Evolutionary conservation across 768 basidiomycete species (phyloP).

Genomic region (Tricholoma sp.): DNA sequence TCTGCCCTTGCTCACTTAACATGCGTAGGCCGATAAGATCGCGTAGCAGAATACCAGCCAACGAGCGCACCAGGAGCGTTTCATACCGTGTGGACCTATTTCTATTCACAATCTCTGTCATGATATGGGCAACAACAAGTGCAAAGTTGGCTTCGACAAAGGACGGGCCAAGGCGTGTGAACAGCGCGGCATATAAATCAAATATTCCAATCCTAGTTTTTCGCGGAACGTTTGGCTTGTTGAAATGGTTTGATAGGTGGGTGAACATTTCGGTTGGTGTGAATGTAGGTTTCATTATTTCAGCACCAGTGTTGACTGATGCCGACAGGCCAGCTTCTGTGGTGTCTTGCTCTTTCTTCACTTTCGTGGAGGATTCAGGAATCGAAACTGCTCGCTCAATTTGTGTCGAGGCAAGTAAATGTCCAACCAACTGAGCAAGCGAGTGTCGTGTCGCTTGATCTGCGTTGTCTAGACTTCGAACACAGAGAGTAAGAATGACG

Average conservation of each 20-base stretch:
- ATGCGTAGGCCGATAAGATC: constrained; percentile 86
- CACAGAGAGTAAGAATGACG: constrained; percentile 55
- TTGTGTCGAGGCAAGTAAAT: constrained; percentile 82
- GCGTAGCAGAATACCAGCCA: constrained; percentile 73
- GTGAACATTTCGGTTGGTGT: constrained; percentile 74
- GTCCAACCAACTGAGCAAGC: constrained; percentile 75
- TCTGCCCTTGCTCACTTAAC: constrained; percentile 92
- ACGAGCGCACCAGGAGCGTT: constrained; percentile 58
- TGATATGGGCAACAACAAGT: constrained; percentile 71
- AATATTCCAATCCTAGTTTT: constrained; percentile 81
- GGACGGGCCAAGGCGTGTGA: constrained; percentile 64
- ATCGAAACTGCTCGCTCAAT: constrained; percentile 46
- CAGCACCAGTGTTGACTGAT: constrained; percentile 40
- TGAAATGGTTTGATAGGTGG: constrained; percentile 78
- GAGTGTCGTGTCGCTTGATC: constrained; percentile 82
- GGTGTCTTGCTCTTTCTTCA: constrained; percentile 57
- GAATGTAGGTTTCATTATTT: constrained; percentile 63
- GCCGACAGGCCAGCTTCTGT: constrained; percentile 50
- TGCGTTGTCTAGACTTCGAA: constrained; percentile 72
- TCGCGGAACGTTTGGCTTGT: constrained; percentile 61
- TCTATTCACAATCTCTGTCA: constrained; percentile 69
- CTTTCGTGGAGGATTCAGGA: constrained; percentile 48
- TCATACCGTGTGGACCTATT: constrained; percentile 65
- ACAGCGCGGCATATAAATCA: constrained; percentile 78
- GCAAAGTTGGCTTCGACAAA: constrained; percentile 85